Base-by-base conservation (phyloP, 2,329 filamentous ascomycete species). In the Colletotrichum chrysophilum region DNA sequence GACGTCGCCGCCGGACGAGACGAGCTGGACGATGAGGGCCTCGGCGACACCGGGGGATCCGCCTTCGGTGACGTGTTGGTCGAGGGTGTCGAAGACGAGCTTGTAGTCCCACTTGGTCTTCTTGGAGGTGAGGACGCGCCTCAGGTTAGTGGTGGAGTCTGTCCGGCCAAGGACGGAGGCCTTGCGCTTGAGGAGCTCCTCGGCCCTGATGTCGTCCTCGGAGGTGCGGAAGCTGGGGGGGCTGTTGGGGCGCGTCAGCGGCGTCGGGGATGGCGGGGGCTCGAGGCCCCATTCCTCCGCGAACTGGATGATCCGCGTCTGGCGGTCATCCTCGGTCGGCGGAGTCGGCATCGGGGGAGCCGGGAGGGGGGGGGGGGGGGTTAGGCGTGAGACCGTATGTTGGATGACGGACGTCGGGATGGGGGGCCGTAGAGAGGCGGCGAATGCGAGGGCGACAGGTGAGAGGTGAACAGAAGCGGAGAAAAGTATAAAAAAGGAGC, bases 41-140 rank as follows among this genome's bases (percentile, higher is more conserved):
- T 91, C 89, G n/a, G 89, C 90, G 6, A 92, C 87, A 10, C 88
- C 90, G 0, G 90, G 86, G 1, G 89, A 86, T 14, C 90, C 89
- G 18, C 82, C 82, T 62, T 86, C 88, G 43, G 84, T 81, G 71
- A 92, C 85, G 79, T 90, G 89, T 56, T 84, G 82, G 62, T 87
- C 83, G 68, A 92, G 84, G 16, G 87, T 87, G 65, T 88, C 87
- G 66, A 91, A 88, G 24, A 91, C 86, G 76, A 91, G 87, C 58
- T 85, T 86, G 13, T 89, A 85, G 32, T 91, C 88, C 87, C 88
- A 90, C 56, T 84, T 80, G 79, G 90, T 90, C 78, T 84, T 88
- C 76, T 86, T 88, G 76, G 85, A 87, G 2, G 84, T 86, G 75
- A 89, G 88, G 13, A 87, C 86, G 10, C 86, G 85, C 56, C 82